Evolutionary conservation across 2,329 filamentous ascomycete genomes (phyloP).

Genomic region (Calonectria pauciramosa): DNA sequence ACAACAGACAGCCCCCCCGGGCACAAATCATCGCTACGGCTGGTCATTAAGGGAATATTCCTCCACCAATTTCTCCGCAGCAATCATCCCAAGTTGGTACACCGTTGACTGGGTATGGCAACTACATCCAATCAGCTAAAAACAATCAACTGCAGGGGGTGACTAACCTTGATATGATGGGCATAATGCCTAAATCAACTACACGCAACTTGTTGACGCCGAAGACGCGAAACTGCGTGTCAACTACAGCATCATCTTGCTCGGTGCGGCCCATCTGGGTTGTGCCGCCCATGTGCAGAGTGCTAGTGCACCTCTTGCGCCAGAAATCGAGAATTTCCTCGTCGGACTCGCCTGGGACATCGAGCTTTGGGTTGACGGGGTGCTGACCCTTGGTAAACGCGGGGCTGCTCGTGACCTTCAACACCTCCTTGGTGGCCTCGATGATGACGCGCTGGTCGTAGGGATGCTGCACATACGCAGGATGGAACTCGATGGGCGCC

Average conservation of each 20-base stretch:
- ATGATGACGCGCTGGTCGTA: slow-evolving; percentile 67
- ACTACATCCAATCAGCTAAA: slow-evolving; percentile 42
- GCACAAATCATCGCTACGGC: no score
- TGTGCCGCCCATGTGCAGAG: slow-evolving; percentile 70
- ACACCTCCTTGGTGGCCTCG: slow-evolving; percentile 60
- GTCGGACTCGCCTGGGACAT: slow-evolving; percentile 63
- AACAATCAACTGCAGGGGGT: background rate
- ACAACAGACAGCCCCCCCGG: no score
- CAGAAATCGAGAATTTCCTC: slow-evolving; percentile 65
- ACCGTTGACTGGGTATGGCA: slow-evolving; percentile 67
- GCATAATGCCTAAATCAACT: slow-evolving; percentile 41
- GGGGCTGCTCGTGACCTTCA: slow-evolving; percentile 56
- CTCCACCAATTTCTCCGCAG: slow-evolving; percentile 58
- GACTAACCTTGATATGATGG: slow-evolving; percentile 48
- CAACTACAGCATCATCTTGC: slow-evolving; percentile 61
- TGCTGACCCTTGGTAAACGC: slow-evolving; percentile 53
- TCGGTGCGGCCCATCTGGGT: slow-evolving; percentile 66
- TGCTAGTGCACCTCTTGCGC: slow-evolving; percentile 58
- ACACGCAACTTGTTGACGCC: slow-evolving; percentile 38
- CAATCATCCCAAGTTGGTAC: slow-evolving; percentile 66
- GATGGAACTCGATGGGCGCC: slow-evolving; percentile 65
- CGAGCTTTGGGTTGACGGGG: slow-evolving; percentile 45
- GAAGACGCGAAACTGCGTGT: slow-evolving; percentile 46
- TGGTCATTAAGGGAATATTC: slow-evolving; percentile 25
- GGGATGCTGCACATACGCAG: slow-evolving; percentile 65